Conservation (phyloP, 257 asterid species). For the Solanum piurae region DNA sequence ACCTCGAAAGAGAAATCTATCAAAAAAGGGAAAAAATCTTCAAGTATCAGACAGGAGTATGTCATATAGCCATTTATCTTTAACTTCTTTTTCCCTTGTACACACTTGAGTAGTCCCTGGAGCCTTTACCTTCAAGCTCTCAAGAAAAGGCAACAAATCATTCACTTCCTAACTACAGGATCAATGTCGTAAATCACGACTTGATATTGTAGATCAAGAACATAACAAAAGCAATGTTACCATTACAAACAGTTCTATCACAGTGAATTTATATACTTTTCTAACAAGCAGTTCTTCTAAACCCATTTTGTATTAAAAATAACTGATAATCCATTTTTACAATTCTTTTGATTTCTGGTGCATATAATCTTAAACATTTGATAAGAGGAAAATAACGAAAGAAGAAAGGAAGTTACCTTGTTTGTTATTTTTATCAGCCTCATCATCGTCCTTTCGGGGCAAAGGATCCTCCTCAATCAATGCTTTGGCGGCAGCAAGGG, state of each 20-base stretch:
- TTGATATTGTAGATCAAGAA: not conserved
- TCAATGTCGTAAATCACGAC: not conserved
- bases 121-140: not conserved
- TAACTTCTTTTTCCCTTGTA: not conserved
- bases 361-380: not conserved
- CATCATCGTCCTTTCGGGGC: conserved; percentile 14
- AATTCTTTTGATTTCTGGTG: not conserved
- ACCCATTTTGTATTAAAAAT: not conserved
- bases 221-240: not conserved
- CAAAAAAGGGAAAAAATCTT: not conserved
- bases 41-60: not conserved
- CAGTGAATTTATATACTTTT: not conserved
- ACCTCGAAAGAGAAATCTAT: not conserved
- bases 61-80: not conserved
- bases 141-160: not conserved
- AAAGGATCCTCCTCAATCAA: conserved; percentile 44
- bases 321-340: not conserved
- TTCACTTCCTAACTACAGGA: not conserved
- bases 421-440: conserved; percentile 14
- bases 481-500: conserved; percentile 82
- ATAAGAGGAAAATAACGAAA: not conserved
- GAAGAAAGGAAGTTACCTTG: conserved; percentile 23
- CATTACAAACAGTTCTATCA: not conserved
- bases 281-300: not conserved
- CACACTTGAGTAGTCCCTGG: not conserved